Evolutionary conservation across 2,329 filamentous ascomycete species (phyloP), one percentile per base, ranked within the genome.

Genomic region (Colletotrichum tropicicola): DNA sequence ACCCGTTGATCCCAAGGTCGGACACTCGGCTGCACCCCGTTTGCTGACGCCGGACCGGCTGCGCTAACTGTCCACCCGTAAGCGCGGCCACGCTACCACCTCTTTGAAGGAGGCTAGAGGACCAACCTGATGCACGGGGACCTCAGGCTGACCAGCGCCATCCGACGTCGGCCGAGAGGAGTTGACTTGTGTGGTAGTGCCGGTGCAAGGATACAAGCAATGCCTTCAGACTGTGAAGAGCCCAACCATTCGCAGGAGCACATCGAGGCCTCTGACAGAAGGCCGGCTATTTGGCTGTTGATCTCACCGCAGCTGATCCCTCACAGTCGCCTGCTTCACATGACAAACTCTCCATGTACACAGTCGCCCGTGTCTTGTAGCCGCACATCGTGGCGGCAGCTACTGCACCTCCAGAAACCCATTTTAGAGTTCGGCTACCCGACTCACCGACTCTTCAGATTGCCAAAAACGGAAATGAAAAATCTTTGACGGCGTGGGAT

Each of bases 331-430:
- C 32, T n/a, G 32, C 43, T 65, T 65, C 61, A 60, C 61, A 65
- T 60, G 61, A 60, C 48, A 65, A 54, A 60, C 41, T 60, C 27
- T 43, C 35, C 39, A 52, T 60, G 61, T 35, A 28, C 32, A 17
- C n/a, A 15, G 27, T 6, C 27, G 13, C 13, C 12, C 17, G 7
- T n/a, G 19, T 27, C 39, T 28, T 54, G 12, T 45, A 12, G 13
- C 6, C 23, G 10, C 21, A 7, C 48, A 37, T 12, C 49, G 43
- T 39, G 54, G 54, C 30, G 51, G 57, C 48, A 30, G 45, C 45
- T 48, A 25, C n/a, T n/a, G n/a, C n/a, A n/a, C n/a, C 25, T 25
- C 45, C 32, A 43, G 35, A 59, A 51, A 23, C 25, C 35, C 28
- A 25, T 47, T n/a, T 54, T 55, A 49, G 32, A 35, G 51, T 61